These are phyloP conservation scores for Penicillium daleae DNA, from an alignment of 495 filamentous ascomycete genomes.

Conservation along the genomic window DNA sequence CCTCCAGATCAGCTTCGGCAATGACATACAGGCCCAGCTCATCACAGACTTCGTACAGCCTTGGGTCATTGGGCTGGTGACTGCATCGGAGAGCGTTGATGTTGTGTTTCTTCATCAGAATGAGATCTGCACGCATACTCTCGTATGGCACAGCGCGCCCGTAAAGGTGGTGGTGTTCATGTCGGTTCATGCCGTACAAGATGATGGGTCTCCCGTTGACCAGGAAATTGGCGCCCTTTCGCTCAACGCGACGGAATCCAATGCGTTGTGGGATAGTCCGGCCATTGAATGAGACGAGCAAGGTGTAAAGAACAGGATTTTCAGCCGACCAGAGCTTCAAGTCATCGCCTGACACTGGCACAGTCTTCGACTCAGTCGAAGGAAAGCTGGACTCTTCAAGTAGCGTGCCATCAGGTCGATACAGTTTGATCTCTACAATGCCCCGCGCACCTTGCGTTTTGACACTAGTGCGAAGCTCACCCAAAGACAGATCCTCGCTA, in stretches of 20 bases:
- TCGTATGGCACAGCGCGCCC: slow-evolving; percentile 62
- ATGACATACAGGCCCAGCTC: slow-evolving; percentile 72
- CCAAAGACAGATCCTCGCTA: slow-evolving; percentile 63
- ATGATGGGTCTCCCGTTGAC: slow-evolving; percentile 62
- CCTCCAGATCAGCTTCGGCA: slow-evolving; percentile 72
- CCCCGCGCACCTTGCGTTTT: slow-evolving; percentile 26
- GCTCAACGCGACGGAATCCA: slow-evolving; percentile 62
- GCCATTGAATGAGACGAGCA: slow-evolving; percentile 39
- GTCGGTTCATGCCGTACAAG: slow-evolving; percentile 65
- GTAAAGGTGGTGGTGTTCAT: slow-evolving; percentile 62
- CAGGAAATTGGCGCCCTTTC: slow-evolving; percentile 56
- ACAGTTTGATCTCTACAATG: slow-evolving; percentile 25
- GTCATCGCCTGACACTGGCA: slow-evolving; percentile 17
- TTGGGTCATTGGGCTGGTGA: slow-evolving; percentile 63
- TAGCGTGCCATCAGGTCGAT: slow-evolving; percentile 6
- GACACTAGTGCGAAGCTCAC: slow-evolving; percentile 55
- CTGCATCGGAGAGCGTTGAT: slow-evolving; percentile 66
- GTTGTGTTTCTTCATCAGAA: slow-evolving; percentile 69
- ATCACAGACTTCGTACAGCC: slow-evolving; percentile 62
- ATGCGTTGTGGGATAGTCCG: slow-evolving; percentile 48
- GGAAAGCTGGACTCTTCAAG: slow-evolving; percentile 7
- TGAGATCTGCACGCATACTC: slow-evolving; percentile 59
- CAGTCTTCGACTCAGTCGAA: slow-evolving; percentile 8
- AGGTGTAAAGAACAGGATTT: slow-evolving; percentile 59
- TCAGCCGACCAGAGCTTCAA: slow-evolving; percentile 60